Evolutionary conservation across 148 eudicot genomes (phyloP).

Genomic region (Chenopodium berlandieri): DNA sequence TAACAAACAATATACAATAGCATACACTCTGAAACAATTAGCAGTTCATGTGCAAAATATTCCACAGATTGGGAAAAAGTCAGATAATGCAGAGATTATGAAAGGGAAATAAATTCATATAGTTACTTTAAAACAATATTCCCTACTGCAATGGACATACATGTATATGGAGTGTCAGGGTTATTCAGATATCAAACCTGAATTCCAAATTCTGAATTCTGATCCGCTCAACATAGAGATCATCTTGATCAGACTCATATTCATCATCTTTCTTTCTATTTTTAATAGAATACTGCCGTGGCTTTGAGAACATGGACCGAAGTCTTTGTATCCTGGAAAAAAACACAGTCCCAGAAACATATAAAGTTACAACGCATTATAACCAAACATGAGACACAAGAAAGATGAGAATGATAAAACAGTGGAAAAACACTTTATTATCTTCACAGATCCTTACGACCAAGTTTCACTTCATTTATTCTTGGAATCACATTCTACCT

Average conservation of each 20-base stretch:
- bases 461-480: background rate
- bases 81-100: background rate
- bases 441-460: background rate
- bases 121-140: background rate
- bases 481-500: background rate
- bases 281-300: constrained; percentile 34
- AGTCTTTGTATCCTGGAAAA: constrained; percentile 53
- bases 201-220: constrained; percentile 83
- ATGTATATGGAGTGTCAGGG: constrained; percentile 3
- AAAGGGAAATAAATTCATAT: no score
- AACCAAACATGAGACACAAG: background rate
- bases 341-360: constrained; percentile 13
- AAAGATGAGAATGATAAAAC: background rate
- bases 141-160: background rate
- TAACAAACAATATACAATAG: background rate
- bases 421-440: background rate
- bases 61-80: background rate
- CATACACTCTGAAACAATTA: background rate
- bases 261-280: constrained; percentile 67
- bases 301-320: constrained; percentile 46
- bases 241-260: constrained; percentile 48
- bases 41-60: background rate
- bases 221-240: constrained; percentile 69
- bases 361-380: background rate
- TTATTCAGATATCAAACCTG: constrained; percentile 43